A percentile compares a stretch with the other conserved stretches of the same genome.
Evolutionary conservation across 225 moss, liverwort and hornwort species (phyloP).

Genomic region (Lunularia cruciata): DNA sequence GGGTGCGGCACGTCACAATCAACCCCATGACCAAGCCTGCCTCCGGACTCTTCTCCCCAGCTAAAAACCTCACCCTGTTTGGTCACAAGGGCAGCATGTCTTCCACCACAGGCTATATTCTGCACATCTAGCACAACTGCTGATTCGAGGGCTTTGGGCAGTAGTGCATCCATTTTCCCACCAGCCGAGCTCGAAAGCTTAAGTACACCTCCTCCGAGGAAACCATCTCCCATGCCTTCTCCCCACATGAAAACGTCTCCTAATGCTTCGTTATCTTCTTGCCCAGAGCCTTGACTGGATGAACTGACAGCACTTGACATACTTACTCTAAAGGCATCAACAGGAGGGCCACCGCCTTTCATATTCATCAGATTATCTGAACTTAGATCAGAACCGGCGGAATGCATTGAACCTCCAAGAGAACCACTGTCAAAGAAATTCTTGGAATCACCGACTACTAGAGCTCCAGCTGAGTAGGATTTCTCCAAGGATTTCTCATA

Average conservation of each 20-base stretch:
- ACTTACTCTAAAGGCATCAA: constrained; percentile 84
- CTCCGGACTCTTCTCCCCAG: constrained; percentile 99
- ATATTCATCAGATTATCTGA: constrained; percentile 68
- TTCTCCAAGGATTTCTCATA: constrained; percentile 50
- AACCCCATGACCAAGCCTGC: constrained; percentile 91
- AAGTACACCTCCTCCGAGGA: constrained; percentile 73
- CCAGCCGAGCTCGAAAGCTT: constrained; percentile 56
- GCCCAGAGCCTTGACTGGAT: constrained; percentile 94
- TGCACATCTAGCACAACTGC: constrained; percentile 95
- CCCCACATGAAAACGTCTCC: constrained; percentile 99
- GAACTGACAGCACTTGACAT: constrained; percentile 99
- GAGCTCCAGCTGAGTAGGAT: constrained; percentile 49
- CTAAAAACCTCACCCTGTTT: constrained; percentile 94
- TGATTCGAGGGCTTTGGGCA: constrained; percentile 87
- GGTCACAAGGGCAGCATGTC: constrained; percentile 84
- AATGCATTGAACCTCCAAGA: constrained; percentile 86
- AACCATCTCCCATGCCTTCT: constrained; percentile 93
- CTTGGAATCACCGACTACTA: constrained; percentile 50
- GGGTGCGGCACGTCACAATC: constrained; percentile 90
- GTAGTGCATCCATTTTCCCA: constrained; percentile 64
- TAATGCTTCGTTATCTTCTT: constrained; percentile 84
- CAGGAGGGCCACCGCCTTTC: constrained; percentile 61
- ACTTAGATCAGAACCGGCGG: constrained; percentile 87
- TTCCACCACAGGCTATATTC: constrained; percentile 85
- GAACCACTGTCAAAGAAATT: constrained; percentile 66